Evolutionary conservation across 495 filamentous ascomycete genomes (phyloP), one percentile per base, ranked within the genome.

Genomic region (Parathielavia appendiculata): DNA sequence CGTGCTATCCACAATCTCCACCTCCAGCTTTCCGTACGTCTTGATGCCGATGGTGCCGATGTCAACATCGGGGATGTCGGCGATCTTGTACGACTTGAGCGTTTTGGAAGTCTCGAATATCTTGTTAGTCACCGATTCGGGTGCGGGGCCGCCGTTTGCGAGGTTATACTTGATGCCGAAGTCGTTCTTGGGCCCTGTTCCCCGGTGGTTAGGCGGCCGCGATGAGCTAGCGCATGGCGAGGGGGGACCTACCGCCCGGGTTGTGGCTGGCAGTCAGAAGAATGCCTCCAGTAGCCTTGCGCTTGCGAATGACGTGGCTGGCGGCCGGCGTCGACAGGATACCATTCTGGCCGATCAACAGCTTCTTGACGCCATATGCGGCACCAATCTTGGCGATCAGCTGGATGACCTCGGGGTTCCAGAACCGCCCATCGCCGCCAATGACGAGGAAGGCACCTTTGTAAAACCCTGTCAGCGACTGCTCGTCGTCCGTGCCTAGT

Each of bases 161-260:
- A 98, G 80, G 80, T 98, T 98, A 81, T 98, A 98, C 77, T 98
- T 98, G 85, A 98, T 97, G 56, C 93, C 93, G 58, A 97, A 97
- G 76, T 98, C 93, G 71, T 90, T 84, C 58, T 83, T 84, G 49
- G 95, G 95, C 26, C 93, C 92, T 97, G 64, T 30, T 47, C 35
- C 13, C 9, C 11, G 4, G 20, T 17, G 44, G 53, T 63, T 46
- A 54, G 2, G 11, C 45, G 22, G 44, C 45, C 30, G 38, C 16
- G 26, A 30, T 30, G 14, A 36, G 19, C 2, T 8, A 9, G 35
- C 8, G 17, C 16, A 34, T 5, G 26, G 10, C 6, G 9, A 38
- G 23, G 20, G 30, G 13, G 10, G 22, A 79, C 87, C 74, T 79
- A 96, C 92, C 93, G 73, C 93, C 93, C 43, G 93, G 92, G 75